These are phyloP conservation scores for Blastocystis sp. DNA, from an alignment of 352 stramenopile genomes.

Conservation along the genomic window DNA sequence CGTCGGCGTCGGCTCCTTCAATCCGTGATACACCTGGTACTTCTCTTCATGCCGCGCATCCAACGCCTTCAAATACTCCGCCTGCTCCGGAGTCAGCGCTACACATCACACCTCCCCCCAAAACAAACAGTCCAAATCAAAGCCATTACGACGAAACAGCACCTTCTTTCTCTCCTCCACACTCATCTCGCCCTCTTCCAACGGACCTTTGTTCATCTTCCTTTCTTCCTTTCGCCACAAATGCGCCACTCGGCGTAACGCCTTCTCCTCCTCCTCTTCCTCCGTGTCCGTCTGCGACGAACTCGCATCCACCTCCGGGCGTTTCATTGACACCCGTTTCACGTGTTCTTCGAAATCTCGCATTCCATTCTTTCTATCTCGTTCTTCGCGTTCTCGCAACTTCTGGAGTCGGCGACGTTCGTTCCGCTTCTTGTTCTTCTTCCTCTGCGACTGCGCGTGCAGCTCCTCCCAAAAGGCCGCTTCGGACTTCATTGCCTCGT, in stretches of 20 bases:
- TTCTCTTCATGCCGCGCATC: not conserved
- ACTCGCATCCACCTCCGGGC: not conserved
- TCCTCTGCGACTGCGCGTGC: not conserved
- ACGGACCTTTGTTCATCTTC: not conserved
- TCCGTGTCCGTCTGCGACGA: not conserved
- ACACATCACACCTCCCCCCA: not conserved
- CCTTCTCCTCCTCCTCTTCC: not conserved
- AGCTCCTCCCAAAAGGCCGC: not conserved
- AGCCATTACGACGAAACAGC: not conserved
- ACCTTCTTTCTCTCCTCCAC: not conserved
- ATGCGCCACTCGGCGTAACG: not conserved
- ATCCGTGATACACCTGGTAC: not conserved
- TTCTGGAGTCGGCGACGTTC: not conserved
- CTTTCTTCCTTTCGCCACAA: not conserved
- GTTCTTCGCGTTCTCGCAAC: not conserved
- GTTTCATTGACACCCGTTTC: not conserved
- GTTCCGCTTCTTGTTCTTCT: not conserved
- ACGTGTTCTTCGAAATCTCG: not conserved
- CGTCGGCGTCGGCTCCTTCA: not conserved
- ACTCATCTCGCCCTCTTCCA: conserved; percentile 1
- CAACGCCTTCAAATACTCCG: not conserved
- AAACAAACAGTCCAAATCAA: not conserved
- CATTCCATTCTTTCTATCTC: too few relatives aligned
- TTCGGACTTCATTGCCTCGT: not conserved
- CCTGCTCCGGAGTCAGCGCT: not conserved